A percentile compares a stretch with the other conserved stretches of the same genome.
These are phyloP conservation scores for Punica granatum DNA, from an alignment of 345 rosid species.

Conservation along the genomic window DNA sequence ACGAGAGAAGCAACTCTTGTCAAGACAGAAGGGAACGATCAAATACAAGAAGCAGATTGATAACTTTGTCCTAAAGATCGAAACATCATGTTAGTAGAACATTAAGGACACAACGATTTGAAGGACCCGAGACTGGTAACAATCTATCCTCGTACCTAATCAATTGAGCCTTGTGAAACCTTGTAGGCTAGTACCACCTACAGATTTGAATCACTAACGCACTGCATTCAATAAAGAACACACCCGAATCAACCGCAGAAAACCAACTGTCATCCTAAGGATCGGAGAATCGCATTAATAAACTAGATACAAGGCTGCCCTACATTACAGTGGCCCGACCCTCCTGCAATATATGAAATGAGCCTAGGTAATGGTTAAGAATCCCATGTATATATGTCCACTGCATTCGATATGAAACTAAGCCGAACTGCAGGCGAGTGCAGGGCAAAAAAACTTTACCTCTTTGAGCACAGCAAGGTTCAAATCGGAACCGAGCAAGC, in stretches of 20 bases:
- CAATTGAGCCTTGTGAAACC: neutral
- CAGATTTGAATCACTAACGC: neutral
- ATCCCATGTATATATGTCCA: too few relatives aligned
- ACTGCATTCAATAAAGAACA: neutral
- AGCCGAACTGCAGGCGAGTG: neutral
- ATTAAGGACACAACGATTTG: too few relatives aligned
- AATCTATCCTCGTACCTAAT: neutral
- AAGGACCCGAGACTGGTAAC: neutral
- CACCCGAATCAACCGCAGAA: neutral
- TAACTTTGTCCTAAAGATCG: too few relatives aligned
- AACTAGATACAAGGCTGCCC: neutral
- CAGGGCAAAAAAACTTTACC: slow-evolving; percentile 31
- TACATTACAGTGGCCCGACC: neutral
- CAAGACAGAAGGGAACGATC: neutral
- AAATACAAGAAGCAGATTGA: neutral
- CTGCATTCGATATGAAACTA: neutral
- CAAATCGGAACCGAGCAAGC: slow-evolving; percentile 57
- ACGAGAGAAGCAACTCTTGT: neutral
- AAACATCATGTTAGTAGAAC: neutral
- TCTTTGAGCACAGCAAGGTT: slow-evolving; percentile 79
- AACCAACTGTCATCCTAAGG: neutral
- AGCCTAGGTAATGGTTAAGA: too few relatives aligned
- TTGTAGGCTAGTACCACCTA: too few relatives aligned
- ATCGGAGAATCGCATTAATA: neutral
- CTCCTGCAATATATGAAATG: too few relatives aligned